Conservation (phyloP, 176 grass and related monocot genomes). For the Rhynchospora pubera region DNA sequence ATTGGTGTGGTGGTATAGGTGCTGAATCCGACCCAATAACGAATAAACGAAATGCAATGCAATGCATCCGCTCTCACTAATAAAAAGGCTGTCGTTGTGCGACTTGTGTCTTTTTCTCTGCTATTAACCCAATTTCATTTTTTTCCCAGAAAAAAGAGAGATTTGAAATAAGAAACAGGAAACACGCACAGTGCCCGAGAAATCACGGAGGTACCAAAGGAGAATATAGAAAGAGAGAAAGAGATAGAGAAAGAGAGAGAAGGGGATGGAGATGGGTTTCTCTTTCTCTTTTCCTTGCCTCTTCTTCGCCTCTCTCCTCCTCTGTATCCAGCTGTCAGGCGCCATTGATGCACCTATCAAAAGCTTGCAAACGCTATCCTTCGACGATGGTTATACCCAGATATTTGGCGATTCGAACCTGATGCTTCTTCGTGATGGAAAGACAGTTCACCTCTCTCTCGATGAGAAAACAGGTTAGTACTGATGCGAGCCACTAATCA, state of each 20-base stretch:
- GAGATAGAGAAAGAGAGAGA: no score
- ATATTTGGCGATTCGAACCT: slow-evolving; percentile 77
- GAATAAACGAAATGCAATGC: no score
- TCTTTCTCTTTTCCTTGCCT: background rate
- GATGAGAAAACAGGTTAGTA: slow-evolving; percentile 73
- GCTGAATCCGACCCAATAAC: background rate
- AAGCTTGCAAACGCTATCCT: slow-evolving; percentile 40
- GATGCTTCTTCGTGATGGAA: slow-evolving; percentile 50
- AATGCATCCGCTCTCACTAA: background rate
- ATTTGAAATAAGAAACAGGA: slow-evolving; percentile 4
- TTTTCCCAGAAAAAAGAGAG: background rate
- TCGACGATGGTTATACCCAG: slow-evolving; percentile 73
- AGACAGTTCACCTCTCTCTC: slow-evolving; percentile 59
- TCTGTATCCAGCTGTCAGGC: background rate
- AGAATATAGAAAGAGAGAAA: slow-evolving; percentile 20
- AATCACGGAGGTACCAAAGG: slow-evolving; percentile 21
- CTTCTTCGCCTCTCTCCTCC: background rate
- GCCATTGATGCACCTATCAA: slow-evolving; percentile 22
- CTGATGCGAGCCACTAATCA: background rate
- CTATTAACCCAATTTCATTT: background rate
- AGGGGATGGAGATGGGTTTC: slow-evolving; percentile 11
- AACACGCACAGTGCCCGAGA: slow-evolving; percentile 10
- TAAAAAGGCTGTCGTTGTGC: slow-evolving; percentile 3
- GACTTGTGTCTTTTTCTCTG: background rate
- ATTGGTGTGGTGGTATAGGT: background rate